Evolutionary conservation across 2,329 filamentous ascomycete genomes (phyloP), one percentile per base, ranked within the genome.

Genomic region (Diaporthe velutina): DNA sequence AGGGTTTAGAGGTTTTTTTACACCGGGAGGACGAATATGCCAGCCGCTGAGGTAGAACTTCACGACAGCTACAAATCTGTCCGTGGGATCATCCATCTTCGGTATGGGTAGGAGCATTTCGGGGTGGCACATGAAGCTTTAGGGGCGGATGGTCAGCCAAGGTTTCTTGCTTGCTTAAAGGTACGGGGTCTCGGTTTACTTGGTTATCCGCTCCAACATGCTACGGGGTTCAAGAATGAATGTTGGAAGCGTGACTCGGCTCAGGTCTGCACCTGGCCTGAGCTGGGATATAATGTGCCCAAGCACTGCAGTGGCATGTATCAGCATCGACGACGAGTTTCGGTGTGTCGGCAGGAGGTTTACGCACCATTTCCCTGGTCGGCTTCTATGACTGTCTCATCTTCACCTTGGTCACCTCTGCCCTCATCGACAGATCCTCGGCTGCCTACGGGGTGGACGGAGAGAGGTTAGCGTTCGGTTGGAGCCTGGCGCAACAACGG

Each of bases 1-100:
- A 1, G 97, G 97, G 83, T 99, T 99, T 77, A 99, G 87, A 57
- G 97, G 97, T 83, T 99, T 99, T 88, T 99, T 99, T 80, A 99
- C 97, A 76, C 97, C 97, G 79, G 95, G 94, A 81, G 97, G 97
- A 84, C 96, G 97, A 83, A 99, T 98, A 84, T 99, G 97, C 97
- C 97, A 99, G 80, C 97, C 97, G 84, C 95, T 98, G 58, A 99
- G 88, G 84, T 99, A 99, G 84, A 99, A 99, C 85, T 97, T 98
- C 82, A 98, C 95, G 67, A 99, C 97, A 19, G 95, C 94, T 40
- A 98, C 92, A 82, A 99, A 99, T 83, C 97, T 92, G 81, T 96
- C 88, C 73, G 95, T 87, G 1, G 97, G 96, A 81, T 99, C 96
- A 70, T 98, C 94, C 79, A 98, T 94, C 61, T 91, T 87, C 58